Percentiles rank a stretch among this genome's conserved stretches.
Conservation (phyloP, 768 basidiomycete species). For the Lactarius tabidus region DNA sequence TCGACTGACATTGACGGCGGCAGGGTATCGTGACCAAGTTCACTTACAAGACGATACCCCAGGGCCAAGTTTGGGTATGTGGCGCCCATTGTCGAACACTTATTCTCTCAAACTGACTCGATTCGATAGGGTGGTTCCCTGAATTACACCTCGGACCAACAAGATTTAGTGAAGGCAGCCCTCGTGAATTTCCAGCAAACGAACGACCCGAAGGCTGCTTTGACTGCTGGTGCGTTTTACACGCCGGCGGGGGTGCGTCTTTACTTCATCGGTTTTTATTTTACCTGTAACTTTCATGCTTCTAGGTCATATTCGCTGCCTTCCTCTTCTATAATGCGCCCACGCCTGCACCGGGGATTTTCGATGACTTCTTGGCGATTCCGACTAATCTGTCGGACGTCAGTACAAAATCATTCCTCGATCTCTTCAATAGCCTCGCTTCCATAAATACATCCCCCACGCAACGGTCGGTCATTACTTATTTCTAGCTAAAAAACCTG, state of each 20-base stretch:
- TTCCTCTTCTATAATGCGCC: neutral
- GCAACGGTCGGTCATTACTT: neutral
- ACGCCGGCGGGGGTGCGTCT: neutral
- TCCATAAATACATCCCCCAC: neutral
- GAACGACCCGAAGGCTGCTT: neutral
- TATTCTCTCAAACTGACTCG: neutral
- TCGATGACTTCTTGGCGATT: conserved; percentile 24
- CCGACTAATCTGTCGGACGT: neutral
- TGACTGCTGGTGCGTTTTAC: neutral
- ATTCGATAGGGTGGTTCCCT: neutral
- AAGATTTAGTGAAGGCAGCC: neutral
- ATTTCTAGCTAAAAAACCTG: too few species aligned
- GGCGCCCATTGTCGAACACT: neutral
- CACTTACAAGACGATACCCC: conserved; percentile 3
- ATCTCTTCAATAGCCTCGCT: neutral
- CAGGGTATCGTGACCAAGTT: conserved; percentile 10
- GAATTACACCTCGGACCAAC: neutral
- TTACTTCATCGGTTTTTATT: neutral
- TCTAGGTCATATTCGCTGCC: neutral
- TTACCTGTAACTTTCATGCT: neutral
- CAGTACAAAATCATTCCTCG: neutral
- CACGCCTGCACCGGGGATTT: conserved; percentile 5
- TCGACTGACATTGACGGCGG: neutral
- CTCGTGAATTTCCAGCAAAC: conserved; percentile 4
- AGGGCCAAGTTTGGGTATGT: neutral